phyloP scores from a whole-genome alignment of 2,329 filamentous ascomycete genomes.

The Penicillium psychrosexuale region DNA sequence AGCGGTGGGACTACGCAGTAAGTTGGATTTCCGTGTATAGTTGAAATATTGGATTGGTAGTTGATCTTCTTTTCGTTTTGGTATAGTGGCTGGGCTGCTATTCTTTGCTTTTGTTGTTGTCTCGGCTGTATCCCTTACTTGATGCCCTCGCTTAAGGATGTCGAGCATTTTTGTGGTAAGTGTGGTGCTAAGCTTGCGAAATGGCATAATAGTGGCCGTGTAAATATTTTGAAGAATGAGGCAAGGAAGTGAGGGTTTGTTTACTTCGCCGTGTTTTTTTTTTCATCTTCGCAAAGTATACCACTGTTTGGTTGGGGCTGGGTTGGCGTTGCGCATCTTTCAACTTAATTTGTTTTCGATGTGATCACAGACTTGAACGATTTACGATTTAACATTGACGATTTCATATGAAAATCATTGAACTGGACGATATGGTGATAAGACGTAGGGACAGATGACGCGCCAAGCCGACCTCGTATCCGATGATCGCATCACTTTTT shows the following conservation, averaged over 20 bases:
- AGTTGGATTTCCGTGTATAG: conserved; percentile 1
- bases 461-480: conserved; percentile 12
- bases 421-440: not conserved
- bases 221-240: conserved; percentile 40
- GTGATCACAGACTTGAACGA: not conserved
- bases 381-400: not conserved
- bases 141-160: conserved; percentile 48
- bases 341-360: not conserved
- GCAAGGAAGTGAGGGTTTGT: not conserved
- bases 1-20: conserved; percentile 32
- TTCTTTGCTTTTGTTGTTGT: conserved; percentile 44
- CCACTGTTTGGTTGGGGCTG: conserved; percentile 10
- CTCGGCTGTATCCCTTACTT: conserved; percentile 51
- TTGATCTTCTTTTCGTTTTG: not conserved
- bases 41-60: not conserved
- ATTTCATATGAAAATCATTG: not conserved
- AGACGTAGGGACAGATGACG: not conserved
- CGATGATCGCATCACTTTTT: conserved; percentile 14
- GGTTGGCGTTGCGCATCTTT: not conserved
- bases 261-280: not conserved
- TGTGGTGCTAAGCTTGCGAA: conserved; percentile 47
- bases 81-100: conserved; percentile 45
- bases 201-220: conserved; percentile 50
- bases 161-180: conserved; percentile 48
- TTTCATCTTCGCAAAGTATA: conserved; percentile 8